phyloP scores from a whole-genome alignment of 106 monocot species.

The Acanthochlamys bracteata region DNA sequence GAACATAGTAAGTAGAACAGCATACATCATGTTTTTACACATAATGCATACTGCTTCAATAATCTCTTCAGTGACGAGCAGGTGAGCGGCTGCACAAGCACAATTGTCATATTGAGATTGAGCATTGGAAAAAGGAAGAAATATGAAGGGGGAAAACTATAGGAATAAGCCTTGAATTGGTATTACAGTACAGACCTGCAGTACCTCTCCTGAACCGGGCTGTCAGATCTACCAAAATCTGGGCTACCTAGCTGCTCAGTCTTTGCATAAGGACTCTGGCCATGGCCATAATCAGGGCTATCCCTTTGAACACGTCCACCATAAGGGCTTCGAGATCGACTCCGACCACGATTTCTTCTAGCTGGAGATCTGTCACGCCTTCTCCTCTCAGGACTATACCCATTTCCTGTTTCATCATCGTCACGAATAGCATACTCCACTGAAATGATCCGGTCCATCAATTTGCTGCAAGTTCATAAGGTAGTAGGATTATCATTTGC shows the following conservation, averaged over 20 bases:
- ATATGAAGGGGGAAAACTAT: neutral
- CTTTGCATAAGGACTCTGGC: conserved; percentile 36
- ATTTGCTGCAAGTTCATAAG: conserved; percentile 40
- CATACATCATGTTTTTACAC: neutral
- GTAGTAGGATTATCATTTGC: neutral
- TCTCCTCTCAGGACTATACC: conserved; percentile 66
- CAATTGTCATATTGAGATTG: neutral
- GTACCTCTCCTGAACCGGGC: conserved; percentile 35
- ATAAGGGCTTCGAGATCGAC: conserved; percentile 74
- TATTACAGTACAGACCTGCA: conserved; percentile 17
- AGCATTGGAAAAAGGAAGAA: neutral
- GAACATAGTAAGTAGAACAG: too few species aligned
- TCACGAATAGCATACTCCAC: conserved; percentile 95
- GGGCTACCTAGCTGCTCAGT: conserved; percentile 34
- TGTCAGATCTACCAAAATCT: conserved; percentile 42
- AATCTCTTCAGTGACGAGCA: conserved; percentile 5
- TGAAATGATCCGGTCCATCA: conserved; percentile 85
- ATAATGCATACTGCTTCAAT: neutral
- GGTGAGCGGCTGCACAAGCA: conserved; percentile 10
- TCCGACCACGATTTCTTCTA: conserved; percentile 36
- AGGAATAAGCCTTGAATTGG: neutral
- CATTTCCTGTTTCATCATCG: conserved; percentile 79
- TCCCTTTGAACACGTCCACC: conserved; percentile 61
- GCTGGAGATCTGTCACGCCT: conserved; percentile 51
- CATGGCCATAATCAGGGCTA: conserved; percentile 89